Evolutionary conservation across 2,329 filamentous ascomycete species (phyloP).

Genomic region (Colletotrichum sojae): DNA sequence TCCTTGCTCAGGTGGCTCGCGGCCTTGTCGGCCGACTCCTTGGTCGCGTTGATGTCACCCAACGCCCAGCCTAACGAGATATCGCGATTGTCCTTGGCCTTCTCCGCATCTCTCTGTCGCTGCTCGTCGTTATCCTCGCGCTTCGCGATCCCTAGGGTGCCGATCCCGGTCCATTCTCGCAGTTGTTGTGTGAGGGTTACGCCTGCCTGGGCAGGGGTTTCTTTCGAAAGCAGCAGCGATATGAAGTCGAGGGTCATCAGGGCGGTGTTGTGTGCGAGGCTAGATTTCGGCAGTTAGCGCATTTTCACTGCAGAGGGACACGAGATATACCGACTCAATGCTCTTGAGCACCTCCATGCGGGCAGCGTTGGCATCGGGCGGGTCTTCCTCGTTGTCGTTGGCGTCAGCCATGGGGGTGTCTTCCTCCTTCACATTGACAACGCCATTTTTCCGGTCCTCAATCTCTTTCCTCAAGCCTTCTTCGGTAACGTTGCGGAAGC

Average conservation of each 20-base stretch:
- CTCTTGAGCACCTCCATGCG: conserved; percentile 70
- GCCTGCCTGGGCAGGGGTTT: conserved; percentile 79
- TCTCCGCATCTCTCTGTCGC: conserved; percentile 31
- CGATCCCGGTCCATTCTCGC: conserved; percentile 79
- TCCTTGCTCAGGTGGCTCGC: conserved; percentile 82
- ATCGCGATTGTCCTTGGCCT: conserved; percentile 67
- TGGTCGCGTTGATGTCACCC: conserved; percentile 81
- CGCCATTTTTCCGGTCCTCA: conserved; percentile 61
- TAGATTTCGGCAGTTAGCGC: conserved; percentile 41
- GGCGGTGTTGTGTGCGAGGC: conserved; percentile 70
- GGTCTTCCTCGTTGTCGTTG: conserved; percentile 55
- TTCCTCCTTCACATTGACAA: conserved; percentile 60
- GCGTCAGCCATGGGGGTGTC: conserved; percentile 57
- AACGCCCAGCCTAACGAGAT: conserved; percentile 81
- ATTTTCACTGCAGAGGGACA: background rate
- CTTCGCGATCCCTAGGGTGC: conserved; percentile 79
- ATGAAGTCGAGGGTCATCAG: conserved; percentile 84
- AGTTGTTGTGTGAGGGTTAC: conserved; percentile 79
- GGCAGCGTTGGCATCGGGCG: conserved; percentile 62
- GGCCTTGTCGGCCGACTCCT: conserved; percentile 80
- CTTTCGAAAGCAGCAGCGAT: conserved; percentile 86
- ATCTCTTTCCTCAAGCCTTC: conserved; percentile 80
- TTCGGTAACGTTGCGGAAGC: conserved; percentile 86
- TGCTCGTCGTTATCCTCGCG: conserved; percentile 69
- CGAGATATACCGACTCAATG: conserved; percentile 64